A percentile compares a stretch with the other conserved stretches of the same genome.
phyloP scores from a whole-genome alignment of 2,329 filamentous ascomycete genomes.

The Beauveria sp. region DNA sequence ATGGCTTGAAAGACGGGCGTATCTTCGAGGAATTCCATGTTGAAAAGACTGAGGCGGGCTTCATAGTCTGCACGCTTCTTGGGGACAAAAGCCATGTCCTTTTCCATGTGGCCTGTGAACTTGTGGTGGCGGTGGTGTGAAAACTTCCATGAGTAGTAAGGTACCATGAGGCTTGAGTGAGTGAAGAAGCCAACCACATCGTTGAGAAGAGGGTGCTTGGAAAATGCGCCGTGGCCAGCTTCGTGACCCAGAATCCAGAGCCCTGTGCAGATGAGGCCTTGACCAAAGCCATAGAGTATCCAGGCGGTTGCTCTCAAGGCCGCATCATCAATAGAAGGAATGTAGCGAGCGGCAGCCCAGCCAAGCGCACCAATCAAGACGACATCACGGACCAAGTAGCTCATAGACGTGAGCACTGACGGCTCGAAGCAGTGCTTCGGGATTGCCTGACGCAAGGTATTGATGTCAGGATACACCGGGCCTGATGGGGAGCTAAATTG shows the following conservation, averaged over 20 bases:
- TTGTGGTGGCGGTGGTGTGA: conserved; percentile 63
- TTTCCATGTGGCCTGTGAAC: conserved; percentile 59
- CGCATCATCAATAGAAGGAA: conserved; percentile 39
- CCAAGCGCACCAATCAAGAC: conserved; percentile 32
- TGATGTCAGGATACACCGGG: conserved; percentile 36
- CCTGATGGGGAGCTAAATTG: background rate
- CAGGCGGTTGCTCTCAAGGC: conserved; percentile 41
- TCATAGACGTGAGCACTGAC: conserved; percentile 41
- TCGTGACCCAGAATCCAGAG: conserved; percentile 67
- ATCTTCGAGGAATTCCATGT: conserved; percentile 52
- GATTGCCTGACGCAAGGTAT: conserved; percentile 44
- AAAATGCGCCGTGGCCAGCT: conserved; percentile 63
- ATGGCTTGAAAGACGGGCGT: conserved; percentile 48
- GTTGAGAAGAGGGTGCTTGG: conserved; percentile 47
- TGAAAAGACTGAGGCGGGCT: conserved; percentile 23
- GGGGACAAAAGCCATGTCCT: conserved; percentile 59
- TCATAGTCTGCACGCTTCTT: conserved; percentile 31
- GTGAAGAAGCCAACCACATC: conserved; percentile 54
- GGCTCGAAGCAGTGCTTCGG: conserved; percentile 55
- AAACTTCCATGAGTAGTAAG: conserved; percentile 68
- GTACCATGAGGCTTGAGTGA: conserved; percentile 60
- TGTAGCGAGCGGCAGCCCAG: conserved; percentile 27
- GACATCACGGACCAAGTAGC: conserved; percentile 50
- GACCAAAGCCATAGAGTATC: conserved; percentile 52
- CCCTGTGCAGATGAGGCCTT: conserved; percentile 59